Base-by-base conservation (phyloP, 768 basidiomycete species). In the Mycena floridula region DNA sequence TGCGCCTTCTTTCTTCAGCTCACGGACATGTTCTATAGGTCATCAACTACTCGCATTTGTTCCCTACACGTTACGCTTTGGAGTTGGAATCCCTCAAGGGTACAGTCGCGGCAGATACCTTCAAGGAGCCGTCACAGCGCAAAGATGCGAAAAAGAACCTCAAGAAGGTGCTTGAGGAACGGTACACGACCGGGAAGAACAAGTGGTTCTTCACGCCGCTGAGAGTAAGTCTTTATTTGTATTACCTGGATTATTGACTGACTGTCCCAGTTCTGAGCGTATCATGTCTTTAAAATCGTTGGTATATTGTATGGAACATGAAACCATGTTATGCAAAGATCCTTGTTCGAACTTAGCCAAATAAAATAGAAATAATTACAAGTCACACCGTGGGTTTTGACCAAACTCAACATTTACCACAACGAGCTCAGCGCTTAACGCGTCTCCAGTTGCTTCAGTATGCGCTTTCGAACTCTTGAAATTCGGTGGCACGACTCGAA, bases 51-150 rank as follows among this genome's bases (percentile, higher is more conserved):
- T 90, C 92, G 47, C 96, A 99, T 71, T 77, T 99, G 51, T 95
- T 98, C 85, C 96, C 96, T 36, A 98, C 96, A 50, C 95, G 96
- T 67, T 99, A 98, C 70, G 87, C 90, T 51, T 80, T 99, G 58
- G 96, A 99, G 65, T 76, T 98, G 61, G 96, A 99, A 68, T 79
- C 81, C 42, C 72, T 99, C 60, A 99, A 98, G 77, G 89, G 89
- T 44, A 68, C 78, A 40, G 84, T 96, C 43, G 70, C 78, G 21
- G 61, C 74, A 39, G 95, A 98, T 45, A 95, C 93, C 49, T 97
- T 98, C 85, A 94, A 95, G 74, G 94, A 99, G 76, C 88, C 89
- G 43, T 78, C 92, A 57, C 89, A 95, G 65, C 83, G 95, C 52
- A 90, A 93, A 72, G 82, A 93, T 54, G 79, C 91, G 39, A 96